Conservation (phyloP, 345 rosid genomes). For the Eucalyptus rudis region DNA sequence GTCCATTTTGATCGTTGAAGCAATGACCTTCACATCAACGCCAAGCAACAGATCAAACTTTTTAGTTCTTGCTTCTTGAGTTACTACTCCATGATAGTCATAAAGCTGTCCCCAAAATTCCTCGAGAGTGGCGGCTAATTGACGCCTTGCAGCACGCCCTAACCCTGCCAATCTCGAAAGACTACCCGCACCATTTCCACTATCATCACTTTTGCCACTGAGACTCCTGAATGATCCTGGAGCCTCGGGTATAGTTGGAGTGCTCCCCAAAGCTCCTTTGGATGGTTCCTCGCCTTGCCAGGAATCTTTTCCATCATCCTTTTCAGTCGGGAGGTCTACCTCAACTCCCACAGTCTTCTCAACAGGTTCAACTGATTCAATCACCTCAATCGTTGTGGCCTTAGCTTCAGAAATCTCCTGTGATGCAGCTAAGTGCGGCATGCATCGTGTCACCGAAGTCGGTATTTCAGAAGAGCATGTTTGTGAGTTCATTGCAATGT, state of each 20-base stretch:
- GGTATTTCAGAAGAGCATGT: conserved; percentile 5
- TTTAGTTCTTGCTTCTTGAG: conserved; percentile 52
- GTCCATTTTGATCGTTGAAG: conserved; percentile 33
- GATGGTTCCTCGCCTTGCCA: conserved; percentile 66
- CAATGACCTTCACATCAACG: conserved; percentile 26
- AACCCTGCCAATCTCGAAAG: conserved; percentile 90
- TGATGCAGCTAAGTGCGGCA: conserved; percentile 1
- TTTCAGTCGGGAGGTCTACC: conserved; percentile 23
- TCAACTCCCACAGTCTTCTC: conserved; percentile 46
- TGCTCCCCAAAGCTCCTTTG: conserved; percentile 37
- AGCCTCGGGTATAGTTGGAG: conserved; percentile 41
- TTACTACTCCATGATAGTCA: conserved; percentile 68
- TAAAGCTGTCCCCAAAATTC: conserved; percentile 95
- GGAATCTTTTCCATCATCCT: conserved; percentile 49
- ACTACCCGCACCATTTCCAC: conserved; percentile 78
- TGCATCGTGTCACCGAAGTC: not conserved
- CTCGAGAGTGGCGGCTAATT: conserved; percentile 56
- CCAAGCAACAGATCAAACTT: conserved; percentile 49
- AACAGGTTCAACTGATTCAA: conserved; percentile 20
- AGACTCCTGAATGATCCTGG: conserved; percentile 81
- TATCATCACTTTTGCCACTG: conserved; percentile 70
- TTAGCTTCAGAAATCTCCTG: conserved; percentile 24
- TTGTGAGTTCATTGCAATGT: conserved; percentile 7
- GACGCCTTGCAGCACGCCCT: conserved; percentile 94
- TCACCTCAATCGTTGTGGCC: conserved; percentile 17